A percentile compares a stretch with the other conserved stretches of the same genome.
Conservation (phyloP, 2,329 filamentous ascomycete genomes). For the Phialemonium atrogriseum region DNA sequence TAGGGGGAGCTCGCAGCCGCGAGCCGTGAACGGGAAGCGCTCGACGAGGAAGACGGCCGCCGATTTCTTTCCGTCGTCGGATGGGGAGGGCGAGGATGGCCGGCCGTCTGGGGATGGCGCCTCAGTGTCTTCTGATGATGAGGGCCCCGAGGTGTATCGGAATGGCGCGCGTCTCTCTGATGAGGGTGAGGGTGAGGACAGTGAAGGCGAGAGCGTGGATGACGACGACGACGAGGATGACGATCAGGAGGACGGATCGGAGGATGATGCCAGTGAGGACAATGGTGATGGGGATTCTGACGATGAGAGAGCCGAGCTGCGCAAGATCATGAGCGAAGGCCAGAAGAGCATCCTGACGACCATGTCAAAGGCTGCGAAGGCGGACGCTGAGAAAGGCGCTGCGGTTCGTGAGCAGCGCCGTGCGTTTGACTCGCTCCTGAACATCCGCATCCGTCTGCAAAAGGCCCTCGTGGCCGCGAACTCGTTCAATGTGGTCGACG, state of each 20-base stretch:
- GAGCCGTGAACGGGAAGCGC: slow-evolving; percentile 20
- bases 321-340: slow-evolving; percentile 59
- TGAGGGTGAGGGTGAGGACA: slow-evolving; percentile 26
- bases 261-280: slow-evolving; percentile 23
- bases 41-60: slow-evolving; percentile 34
- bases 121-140: slow-evolving; percentile 21
- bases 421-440: slow-evolving; percentile 80
- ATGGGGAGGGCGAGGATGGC: slow-evolving; percentile 32
- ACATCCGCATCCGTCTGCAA: slow-evolving; percentile 85
- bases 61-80: slow-evolving; percentile 47
- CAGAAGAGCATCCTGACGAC: slow-evolving; percentile 58
- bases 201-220: slow-evolving; percentile 20
- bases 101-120: slow-evolving; percentile 23
- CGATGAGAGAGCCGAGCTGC: slow-evolving; percentile 47
- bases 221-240: slow-evolving; percentile 26
- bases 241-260: slow-evolving; percentile 25
- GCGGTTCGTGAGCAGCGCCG: slow-evolving; percentile 82
- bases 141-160: slow-evolving; percentile 19
- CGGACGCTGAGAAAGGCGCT: slow-evolving; percentile 74
- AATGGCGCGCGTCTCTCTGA: slow-evolving; percentile 16
- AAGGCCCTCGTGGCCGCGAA: slow-evolving; percentile 82
- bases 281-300: slow-evolving; percentile 20
- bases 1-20: slow-evolving; percentile 47
- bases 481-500: slow-evolving; percentile 50
- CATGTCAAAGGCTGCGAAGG: slow-evolving; percentile 55